A percentile compares a stretch with the other conserved stretches of the same genome.
phyloP scores from a whole-genome alignment of 2,329 filamentous ascomycete genomes.

The Cercospora nicotianae region DNA sequence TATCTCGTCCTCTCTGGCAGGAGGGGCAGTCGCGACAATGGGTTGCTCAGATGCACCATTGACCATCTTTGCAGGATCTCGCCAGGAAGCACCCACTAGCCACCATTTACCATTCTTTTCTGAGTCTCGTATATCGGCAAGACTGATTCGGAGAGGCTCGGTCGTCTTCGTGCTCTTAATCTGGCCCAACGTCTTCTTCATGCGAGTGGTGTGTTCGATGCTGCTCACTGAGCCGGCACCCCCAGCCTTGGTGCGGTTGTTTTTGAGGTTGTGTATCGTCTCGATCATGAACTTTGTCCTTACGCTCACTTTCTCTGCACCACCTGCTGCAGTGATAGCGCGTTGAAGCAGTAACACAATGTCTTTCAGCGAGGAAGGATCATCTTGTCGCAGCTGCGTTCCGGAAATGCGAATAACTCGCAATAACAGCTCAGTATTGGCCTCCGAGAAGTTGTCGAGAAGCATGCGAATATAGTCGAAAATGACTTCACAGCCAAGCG shows the following conservation, averaged over 20 bases:
- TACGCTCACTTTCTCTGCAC: conserved; percentile 72
- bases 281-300: conserved; percentile 98
- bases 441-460: conserved; percentile 70
- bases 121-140: conserved; percentile 78
- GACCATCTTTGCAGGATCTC: conserved; percentile 41
- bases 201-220: conserved; percentile 78
- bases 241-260: conserved; percentile 82
- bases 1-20: conserved; percentile 30
- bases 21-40: conserved; percentile 17
- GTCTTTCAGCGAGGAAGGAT: conserved; percentile 83
- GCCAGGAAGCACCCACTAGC: conserved; percentile 95
- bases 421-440: conserved; percentile 84
- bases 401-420: conserved; percentile 80
- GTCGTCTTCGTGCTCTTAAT: conserved; percentile 69
- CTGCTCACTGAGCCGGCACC: conserved; percentile 69
- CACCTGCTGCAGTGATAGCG: conserved; percentile 62
- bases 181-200: conserved; percentile 83
- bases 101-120: conserved; percentile 96
- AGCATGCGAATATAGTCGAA: conserved; percentile 89
- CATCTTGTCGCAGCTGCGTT: conserved; percentile 80
- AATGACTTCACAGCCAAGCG: conserved; percentile 76
- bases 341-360: conserved; percentile 79
- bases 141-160: conserved; percentile 77
- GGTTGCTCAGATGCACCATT: conserved; percentile 14
- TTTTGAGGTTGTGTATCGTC: conserved; percentile 90